Evolutionary conservation across 2,329 filamentous ascomycete genomes (phyloP).

Genomic region (Trichoderma sp.): DNA sequence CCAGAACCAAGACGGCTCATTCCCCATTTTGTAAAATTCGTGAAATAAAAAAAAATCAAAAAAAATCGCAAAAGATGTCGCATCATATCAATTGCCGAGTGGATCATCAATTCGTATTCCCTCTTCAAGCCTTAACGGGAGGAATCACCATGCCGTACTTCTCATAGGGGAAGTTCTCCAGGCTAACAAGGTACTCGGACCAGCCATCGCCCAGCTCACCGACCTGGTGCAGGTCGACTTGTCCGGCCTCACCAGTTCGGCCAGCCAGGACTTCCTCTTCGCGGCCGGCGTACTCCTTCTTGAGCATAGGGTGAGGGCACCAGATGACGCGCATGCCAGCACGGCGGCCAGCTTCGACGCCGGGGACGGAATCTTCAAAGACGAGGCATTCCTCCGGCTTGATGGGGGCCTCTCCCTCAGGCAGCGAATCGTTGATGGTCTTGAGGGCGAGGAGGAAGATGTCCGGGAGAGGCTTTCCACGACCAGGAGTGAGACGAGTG

Average conservation of each 20-base stretch:
- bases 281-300: slow-evolving; percentile 70
- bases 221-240: slow-evolving; percentile 53
- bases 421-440: slow-evolving; percentile 75
- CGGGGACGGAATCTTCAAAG: slow-evolving; percentile 92
- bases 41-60: neutral
- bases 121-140: neutral
- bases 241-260: slow-evolving; percentile 65
- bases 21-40: neutral
- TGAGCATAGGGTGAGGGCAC: slow-evolving; percentile 79
- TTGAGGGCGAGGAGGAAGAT: slow-evolving; percentile 87
- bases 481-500: slow-evolving; percentile 66
- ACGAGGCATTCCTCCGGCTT: slow-evolving; percentile 86
- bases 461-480: slow-evolving; percentile 93
- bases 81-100: neutral
- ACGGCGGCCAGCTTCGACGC: slow-evolving; percentile 83
- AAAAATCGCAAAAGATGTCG: neutral
- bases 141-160: slow-evolving; percentile 57
- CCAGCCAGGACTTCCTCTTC: slow-evolving; percentile 84
- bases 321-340: slow-evolving; percentile 95
- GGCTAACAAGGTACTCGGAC: slow-evolving; percentile 52
- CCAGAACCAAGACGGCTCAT: neutral
- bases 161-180: slow-evolving; percentile 57
- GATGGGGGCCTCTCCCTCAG: slow-evolving; percentile 62
- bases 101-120: neutral
- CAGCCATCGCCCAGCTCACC: slow-evolving; percentile 60